These are phyloP conservation scores for Rhynchosporium agropyri DNA, from an alignment of 2,329 filamentous ascomycete species.

Conservation along the genomic window DNA sequence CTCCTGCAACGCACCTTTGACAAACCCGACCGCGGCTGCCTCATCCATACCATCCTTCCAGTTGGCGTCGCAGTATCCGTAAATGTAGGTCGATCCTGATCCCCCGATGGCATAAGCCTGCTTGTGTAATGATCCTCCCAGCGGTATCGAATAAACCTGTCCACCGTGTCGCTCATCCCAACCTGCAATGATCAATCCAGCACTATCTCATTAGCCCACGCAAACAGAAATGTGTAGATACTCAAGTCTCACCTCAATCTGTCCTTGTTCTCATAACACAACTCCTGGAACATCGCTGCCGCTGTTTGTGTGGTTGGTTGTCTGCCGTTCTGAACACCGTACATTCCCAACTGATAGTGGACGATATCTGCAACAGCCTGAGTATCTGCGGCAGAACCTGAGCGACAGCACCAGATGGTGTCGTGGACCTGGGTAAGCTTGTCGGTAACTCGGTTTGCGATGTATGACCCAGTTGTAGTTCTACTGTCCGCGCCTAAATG, in stretches of 20 bases:
- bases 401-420: constrained; percentile 99
- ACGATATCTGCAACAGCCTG: constrained; percentile 98
- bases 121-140: constrained; percentile 97
- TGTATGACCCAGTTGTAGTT: constrained; percentile 97
- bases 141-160: constrained; percentile 95
- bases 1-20: constrained; percentile 87
- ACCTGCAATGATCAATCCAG: constrained; percentile 97
- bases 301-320: constrained; percentile 92
- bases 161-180: constrained; percentile 95
- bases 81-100: constrained; percentile 98
- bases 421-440: constrained; percentile 98
- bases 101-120: constrained; percentile 94
- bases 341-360: constrained; percentile 92
- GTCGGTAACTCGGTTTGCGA: constrained; percentile 98
- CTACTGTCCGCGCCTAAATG: constrained; percentile 82
- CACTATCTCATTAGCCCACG: constrained; percentile 55
- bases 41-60: constrained; percentile 96
- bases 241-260: constrained; percentile 69
- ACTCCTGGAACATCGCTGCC: constrained; percentile 93
- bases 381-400: constrained; percentile 94
- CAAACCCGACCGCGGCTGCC: constrained; percentile 85
- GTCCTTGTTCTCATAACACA: constrained; percentile 98
- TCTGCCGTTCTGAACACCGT: constrained; percentile 87
- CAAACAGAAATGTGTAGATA: neutral
- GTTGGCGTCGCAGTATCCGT: constrained; percentile 96